Percentiles rank a stretch among this genome's conserved stretches.
Evolutionary conservation across 2,329 filamentous ascomycete species (phyloP).

Genomic region (Fusarium pilosicola): DNA sequence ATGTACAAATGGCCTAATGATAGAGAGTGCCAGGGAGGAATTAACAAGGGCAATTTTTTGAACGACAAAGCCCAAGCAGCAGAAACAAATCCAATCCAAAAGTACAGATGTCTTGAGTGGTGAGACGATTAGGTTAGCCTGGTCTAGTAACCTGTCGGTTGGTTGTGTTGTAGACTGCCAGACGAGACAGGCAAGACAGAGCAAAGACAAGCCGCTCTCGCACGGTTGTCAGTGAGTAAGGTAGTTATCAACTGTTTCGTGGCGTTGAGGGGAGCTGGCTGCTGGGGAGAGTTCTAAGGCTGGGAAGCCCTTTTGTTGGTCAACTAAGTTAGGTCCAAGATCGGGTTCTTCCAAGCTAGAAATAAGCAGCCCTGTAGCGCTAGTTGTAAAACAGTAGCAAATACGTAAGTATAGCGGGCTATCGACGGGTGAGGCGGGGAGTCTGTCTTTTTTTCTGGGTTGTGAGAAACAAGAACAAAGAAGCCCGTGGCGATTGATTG

Average conservation of each 20-base stretch:
- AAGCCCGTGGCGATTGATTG: not conserved
- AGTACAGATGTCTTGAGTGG: slow-evolving; percentile 30
- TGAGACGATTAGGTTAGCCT: slow-evolving; percentile 13
- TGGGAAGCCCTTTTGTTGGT: slow-evolving; percentile 38
- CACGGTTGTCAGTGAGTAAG: not conserved
- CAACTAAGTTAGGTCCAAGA: slow-evolving; percentile 20
- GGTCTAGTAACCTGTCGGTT: slow-evolving; percentile 9
- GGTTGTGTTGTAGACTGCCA: not conserved
- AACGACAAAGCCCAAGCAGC: not conserved
- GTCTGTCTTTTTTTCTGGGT: not conserved
- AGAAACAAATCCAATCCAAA: slow-evolving; percentile 20
- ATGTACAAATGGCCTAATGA: slow-evolving; percentile 15
- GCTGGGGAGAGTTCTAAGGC: not conserved
- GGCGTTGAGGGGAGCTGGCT: slow-evolving; percentile 41
- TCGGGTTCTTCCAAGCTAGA: slow-evolving; percentile 30
- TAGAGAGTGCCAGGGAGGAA: slow-evolving; percentile 12
- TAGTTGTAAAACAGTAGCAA: slow-evolving; percentile 14
- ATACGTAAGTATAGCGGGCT: slow-evolving; percentile 20
- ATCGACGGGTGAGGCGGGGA: slow-evolving; percentile 15
- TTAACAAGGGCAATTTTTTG: slow-evolving; percentile 14
- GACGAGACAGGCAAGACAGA: not conserved
- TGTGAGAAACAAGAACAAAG: slow-evolving; percentile 1
- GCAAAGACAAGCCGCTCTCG: slow-evolving; percentile 16
- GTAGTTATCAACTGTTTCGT: slow-evolving; percentile 29
- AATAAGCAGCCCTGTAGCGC: slow-evolving; percentile 35